Evolutionary conservation across 1,139 yeast genomes (phyloP), one percentile per base, ranked within the genome.

Genomic region (Suhomyces guaymorum): DNA sequence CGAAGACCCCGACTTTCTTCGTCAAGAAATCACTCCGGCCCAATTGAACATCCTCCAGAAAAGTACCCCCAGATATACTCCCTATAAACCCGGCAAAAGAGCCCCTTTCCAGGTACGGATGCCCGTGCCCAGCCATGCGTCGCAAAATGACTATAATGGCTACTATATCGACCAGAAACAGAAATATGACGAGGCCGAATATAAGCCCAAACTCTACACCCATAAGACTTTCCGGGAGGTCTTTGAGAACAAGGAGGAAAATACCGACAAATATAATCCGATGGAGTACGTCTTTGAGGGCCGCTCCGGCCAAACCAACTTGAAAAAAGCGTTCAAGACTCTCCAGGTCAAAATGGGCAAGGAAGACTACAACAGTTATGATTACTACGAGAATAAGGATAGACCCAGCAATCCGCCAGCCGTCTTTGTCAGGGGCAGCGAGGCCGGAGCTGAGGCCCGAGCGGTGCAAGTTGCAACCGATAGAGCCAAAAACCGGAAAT

Each of bases 201-300:
- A 46, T 31, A 66, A 66, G 41, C 72, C 73, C 3, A 62, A 57
- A 29, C 40, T 59, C 39, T 70, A 68, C 48, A 63, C 73, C 2
- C 74, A 68, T 41, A 64, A 63, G 37, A 69, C 74, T 1, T 66
- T 69, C 42, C 46, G 54, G 22, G 71, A 68, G 6, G 72, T 70
- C 5, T 69, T 70, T 41, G 47, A 51, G 12, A 66, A 69, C 35
- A 42, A 44, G 21, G 59, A 59, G 7, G 69, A 65, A 27, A 51
- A 47, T 15, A 45, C 51, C 19, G 61, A 56, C 23, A 57, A 55
- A 32, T 64, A 63, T 38, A 68, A 66, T 39, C 75, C 75, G 4
- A 66, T 66, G 51, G 73, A 68, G 40, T 46, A 53, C 25, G 75
- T 70, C 5, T 70, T 70, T 46, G 63, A 63, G 24, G 59, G 52